A percentile compares a stretch with the other conserved stretches of the same genome.
phyloP scores from a whole-genome alignment of 2,329 filamentous ascomycete genomes.

The Aureobasidium mangrovei region DNA sequence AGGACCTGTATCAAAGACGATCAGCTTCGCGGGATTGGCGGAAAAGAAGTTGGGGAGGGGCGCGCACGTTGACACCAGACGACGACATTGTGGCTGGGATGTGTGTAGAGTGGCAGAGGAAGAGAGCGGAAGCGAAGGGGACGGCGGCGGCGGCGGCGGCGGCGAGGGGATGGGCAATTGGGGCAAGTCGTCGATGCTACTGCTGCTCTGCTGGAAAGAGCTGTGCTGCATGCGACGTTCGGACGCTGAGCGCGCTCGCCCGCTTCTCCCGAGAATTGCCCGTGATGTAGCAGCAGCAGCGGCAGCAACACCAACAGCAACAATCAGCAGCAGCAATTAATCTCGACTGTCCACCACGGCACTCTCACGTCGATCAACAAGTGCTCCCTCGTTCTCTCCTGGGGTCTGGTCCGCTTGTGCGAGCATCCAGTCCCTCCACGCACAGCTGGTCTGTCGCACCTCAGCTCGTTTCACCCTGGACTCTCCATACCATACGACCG shows the following conservation, averaged over 20 bases:
- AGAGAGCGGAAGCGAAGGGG: background rate
- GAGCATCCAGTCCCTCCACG: background rate
- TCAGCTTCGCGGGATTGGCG: background rate
- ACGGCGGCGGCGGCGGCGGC: background rate
- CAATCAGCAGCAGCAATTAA: background rate
- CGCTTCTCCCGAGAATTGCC: background rate
- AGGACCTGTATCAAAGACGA: slow-evolving; percentile 58
- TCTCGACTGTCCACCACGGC: background rate
- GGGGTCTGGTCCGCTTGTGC: background rate
- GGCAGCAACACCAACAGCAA: background rate
- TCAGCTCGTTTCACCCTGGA: background rate
- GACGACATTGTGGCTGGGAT: slow-evolving; percentile 20
- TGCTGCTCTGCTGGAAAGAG: background rate
- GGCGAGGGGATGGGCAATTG: slow-evolving; percentile 5
- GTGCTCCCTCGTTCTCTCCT: too few relatives aligned
- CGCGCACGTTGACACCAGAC: slow-evolving; percentile 21
- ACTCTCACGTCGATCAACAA: too few relatives aligned
- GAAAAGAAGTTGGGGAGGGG: slow-evolving; percentile 6
- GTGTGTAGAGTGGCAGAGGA: background rate
- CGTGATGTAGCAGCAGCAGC: background rate
- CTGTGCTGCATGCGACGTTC: background rate
- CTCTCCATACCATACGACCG: background rate
- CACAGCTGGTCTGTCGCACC: slow-evolving; percentile 10
- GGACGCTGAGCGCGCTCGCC: background rate
- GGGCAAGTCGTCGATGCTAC: background rate